Conservation (phyloP, 2,329 filamentous ascomycete genomes). For the Cytospora mali region DNA sequence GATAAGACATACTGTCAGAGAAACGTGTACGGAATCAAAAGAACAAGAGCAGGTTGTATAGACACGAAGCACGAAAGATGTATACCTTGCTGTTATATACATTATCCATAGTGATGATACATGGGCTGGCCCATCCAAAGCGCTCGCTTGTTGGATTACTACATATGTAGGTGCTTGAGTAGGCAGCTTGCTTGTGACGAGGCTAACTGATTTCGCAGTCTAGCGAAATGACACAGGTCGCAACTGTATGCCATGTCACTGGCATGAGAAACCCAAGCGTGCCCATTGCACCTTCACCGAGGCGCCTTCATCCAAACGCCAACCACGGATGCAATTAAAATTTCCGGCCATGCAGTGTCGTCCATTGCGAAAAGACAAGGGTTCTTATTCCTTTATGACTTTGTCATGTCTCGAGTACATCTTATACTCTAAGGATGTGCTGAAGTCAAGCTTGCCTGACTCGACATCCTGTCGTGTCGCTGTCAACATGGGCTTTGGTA, state of each 20-base stretch:
- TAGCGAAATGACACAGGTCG: background rate
- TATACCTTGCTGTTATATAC: background rate
- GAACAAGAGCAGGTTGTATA: background rate
- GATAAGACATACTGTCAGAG: background rate
- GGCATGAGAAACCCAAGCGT: background rate
- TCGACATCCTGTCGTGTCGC: constrained; percentile 64
- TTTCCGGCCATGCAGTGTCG: constrained; percentile 25
- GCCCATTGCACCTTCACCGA: constrained; percentile 2
- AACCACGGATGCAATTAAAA: constrained; percentile 25
- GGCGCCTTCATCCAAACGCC: constrained; percentile 26
- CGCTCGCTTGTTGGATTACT: background rate
- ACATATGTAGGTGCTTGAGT: too few relatives aligned
- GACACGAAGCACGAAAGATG: background rate
- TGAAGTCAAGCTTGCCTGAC: constrained; percentile 60
- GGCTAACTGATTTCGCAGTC: background rate
- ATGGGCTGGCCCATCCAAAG: background rate
- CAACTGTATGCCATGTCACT: background rate
- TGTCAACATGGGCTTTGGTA: constrained; percentile 61
- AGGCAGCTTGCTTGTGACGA: background rate
- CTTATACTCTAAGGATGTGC: constrained; percentile 59
- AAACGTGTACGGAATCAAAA: background rate
- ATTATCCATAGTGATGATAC: background rate
- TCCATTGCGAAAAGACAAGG: background rate
- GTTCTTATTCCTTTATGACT: constrained; percentile 43
- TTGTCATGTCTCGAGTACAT: constrained; percentile 65